Conservation (phyloP, 164 flowering plant genomes). For the Malania oleifera region DNA sequence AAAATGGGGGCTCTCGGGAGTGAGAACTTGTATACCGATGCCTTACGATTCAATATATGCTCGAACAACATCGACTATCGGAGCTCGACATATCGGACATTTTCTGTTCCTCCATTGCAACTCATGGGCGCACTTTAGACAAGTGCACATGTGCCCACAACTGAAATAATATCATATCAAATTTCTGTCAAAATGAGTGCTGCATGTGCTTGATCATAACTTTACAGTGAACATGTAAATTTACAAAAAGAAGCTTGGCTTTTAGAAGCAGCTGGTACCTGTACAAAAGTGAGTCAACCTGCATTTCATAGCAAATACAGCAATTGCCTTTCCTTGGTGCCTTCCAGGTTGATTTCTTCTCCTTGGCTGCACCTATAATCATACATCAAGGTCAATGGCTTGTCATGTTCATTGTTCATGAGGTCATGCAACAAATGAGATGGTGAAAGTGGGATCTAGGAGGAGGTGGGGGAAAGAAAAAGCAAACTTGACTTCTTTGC, state of each 20-base stretch:
- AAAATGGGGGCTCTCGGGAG: slow-evolving; percentile 38
- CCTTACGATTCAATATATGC: slow-evolving; percentile 35
- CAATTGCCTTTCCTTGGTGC: slow-evolving; percentile 44
- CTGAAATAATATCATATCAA: too few relatives aligned
- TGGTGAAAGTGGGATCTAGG: not conserved
- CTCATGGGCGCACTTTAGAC: slow-evolving; percentile 79
- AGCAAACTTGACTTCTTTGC: too few relatives aligned
- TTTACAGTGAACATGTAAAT: not conserved
- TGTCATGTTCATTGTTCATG: too few relatives aligned
- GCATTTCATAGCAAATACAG: slow-evolving; percentile 63
- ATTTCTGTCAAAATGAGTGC: too few relatives aligned
- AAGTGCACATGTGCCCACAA: slow-evolving; percentile 99
- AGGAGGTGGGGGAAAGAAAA: too few relatives aligned
- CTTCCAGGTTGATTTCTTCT: slow-evolving; percentile 12
- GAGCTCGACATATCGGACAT: slow-evolving; percentile 79
- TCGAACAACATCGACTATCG: slow-evolving; percentile 74
- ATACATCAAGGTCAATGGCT: not conserved
- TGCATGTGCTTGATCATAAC: too few relatives aligned
- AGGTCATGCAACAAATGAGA: not conserved
- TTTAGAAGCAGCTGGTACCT: slow-evolving; percentile 35
- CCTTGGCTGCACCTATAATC: slow-evolving; percentile 23
- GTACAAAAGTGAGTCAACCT: slow-evolving; percentile 74
- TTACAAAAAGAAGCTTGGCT: not conserved
- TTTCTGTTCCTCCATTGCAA: slow-evolving; percentile 68
- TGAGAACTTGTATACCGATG: slow-evolving; percentile 30